These are phyloP conservation scores for Fusarium marasasianum DNA, from an alignment of 2,329 filamentous ascomycete genomes.

Conservation along the genomic window DNA sequence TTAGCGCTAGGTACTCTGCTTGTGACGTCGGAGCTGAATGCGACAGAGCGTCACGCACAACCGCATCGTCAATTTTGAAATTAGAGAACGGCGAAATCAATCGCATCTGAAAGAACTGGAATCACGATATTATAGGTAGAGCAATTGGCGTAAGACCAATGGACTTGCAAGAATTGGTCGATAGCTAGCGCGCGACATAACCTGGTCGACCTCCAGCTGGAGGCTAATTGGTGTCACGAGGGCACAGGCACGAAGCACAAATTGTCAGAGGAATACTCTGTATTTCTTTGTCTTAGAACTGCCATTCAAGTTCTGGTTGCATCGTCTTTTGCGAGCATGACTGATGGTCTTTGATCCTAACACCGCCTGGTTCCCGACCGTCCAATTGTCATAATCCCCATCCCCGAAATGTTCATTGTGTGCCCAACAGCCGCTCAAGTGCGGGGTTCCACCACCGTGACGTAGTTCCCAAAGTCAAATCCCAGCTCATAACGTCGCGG, in stretches of 20 bases:
- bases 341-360: slow-evolving; percentile 44
- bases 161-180: background rate
- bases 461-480: slow-evolving; percentile 44
- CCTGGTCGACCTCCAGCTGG: background rate
- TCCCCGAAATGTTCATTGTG: slow-evolving; percentile 45
- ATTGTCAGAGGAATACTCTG: slow-evolving; percentile 34
- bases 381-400: slow-evolving; percentile 45
- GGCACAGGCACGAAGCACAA: slow-evolving; percentile 10
- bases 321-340: slow-evolving; percentile 41
- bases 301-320: slow-evolving; percentile 38
- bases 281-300: slow-evolving; percentile 42
- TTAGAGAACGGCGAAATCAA: background rate
- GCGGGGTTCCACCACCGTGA: slow-evolving; percentile 43
- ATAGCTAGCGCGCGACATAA: background rate
- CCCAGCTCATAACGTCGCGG: slow-evolving; percentile 33
- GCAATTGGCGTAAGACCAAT: background rate
- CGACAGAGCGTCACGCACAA: slow-evolving; percentile 14
- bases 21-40: slow-evolving; percentile 25
- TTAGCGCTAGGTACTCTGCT: background rate
- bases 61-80: background rate
- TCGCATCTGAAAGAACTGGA: background rate
- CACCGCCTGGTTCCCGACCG: slow-evolving; percentile 46
- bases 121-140: background rate
- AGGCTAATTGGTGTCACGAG: slow-evolving; percentile 10
- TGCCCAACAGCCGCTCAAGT: slow-evolving; percentile 43